Percentiles rank a stretch among this genome's conserved stretches.
Evolutionary conservation across 345 rosid species (phyloP).

Genomic region (Anacardium occidentale): DNA sequence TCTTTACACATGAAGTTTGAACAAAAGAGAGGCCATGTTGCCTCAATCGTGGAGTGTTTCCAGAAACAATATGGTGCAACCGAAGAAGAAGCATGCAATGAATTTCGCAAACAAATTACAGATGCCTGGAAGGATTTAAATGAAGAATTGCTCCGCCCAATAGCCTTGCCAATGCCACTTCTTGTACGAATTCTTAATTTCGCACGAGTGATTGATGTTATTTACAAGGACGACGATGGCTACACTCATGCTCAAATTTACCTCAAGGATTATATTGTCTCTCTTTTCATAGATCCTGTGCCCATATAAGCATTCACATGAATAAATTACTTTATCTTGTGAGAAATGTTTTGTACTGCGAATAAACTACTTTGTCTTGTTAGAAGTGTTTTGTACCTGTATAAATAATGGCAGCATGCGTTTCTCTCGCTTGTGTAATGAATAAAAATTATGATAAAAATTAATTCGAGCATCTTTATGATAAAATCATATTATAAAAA

Average conservation of each 20-base stretch:
- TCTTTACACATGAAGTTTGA: neutral
- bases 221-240: constrained; percentile 31
- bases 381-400: too few species aligned
- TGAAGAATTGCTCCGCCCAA: constrained; percentile 26
- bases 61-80: constrained; percentile 27
- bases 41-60: constrained; percentile 37
- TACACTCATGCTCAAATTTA: constrained; percentile 10
- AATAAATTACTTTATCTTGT: neutral
- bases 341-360: too few species aligned
- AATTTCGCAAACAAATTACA: constrained; percentile 6
- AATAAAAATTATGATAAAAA: too few species aligned
- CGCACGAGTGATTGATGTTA: constrained; percentile 22
- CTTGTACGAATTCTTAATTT: constrained; percentile 25
- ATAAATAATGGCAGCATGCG: too few species aligned
- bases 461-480: too few species aligned
- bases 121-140: constrained; percentile 43
- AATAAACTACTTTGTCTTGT: too few species aligned
- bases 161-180: constrained; percentile 18
- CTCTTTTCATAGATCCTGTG: constrained; percentile 23
- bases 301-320: neutral
- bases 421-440: neutral
- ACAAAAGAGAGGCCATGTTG: constrained; percentile 24
- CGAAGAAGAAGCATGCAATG: constrained; percentile 21
- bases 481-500: too few species aligned
- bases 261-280: constrained; percentile 18